Base-by-base conservation (phyloP, 352 stramenopile genomes). In the Globisporangium solare region DNA sequence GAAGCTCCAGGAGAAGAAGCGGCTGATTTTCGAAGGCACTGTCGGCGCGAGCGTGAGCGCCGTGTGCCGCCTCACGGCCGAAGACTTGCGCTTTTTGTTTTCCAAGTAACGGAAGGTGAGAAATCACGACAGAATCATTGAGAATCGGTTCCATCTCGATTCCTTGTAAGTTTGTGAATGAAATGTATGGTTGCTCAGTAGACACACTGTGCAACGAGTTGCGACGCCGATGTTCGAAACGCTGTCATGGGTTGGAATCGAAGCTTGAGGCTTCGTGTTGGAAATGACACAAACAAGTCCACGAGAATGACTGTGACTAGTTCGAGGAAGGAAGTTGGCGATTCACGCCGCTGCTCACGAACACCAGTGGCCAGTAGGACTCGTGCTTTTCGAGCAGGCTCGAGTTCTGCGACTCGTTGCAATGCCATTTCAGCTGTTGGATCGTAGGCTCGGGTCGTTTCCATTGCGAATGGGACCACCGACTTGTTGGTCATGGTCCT, bases 11-110 rank as follows among this genome's bases (percentile, higher is more conserved):
- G 80, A 96, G 58, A 95, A 95, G 67, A 95, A 95, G 65, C 73
- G 86, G 40, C 73, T 99, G 43, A 98, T 99, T 27, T 99, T 99
- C 66, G 97, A 99, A 82, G 97, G 96, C 35, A 99, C 97, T 0
- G 96, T 99, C 13, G 97, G 97, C 17, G 94, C 82, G 20, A 97
- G 93, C 61, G 79, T 86, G 22, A 86, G 75, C 15, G 84, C 87
- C 11, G 86, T 98, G 43, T 86, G 74, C 22, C 83, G 88, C 15
- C 82, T 98, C n/a, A 98, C 94, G 0, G 89, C 96, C 46, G 93
- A 98, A 62, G 94, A 98, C 49, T 57, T 98, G 41, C 76, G 89
- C 7, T 98, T 98, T 56, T 71, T 98, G 12, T 98, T 98, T 57
- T 79, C 76, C 8, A 51, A 54, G 24, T 85, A 46, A 79, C 6